phyloP scores from a whole-genome alignment of 371 early-diverging fungal species.

The Lichtheimia ornata region DNA sequence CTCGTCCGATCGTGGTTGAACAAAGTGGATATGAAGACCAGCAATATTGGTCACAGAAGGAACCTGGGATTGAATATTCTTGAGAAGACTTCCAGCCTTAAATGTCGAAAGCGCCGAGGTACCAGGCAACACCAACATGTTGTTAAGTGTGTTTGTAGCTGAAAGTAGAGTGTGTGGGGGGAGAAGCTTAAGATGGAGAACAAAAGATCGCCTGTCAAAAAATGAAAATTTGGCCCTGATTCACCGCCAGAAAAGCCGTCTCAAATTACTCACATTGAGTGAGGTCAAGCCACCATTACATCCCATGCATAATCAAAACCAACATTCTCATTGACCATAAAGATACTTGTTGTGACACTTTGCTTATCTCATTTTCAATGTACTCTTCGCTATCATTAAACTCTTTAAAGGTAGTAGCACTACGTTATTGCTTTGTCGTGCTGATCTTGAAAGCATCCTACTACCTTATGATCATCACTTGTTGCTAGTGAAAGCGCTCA shows the following conservation, averaged over 20 bases:
- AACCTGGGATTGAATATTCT: slow-evolving; percentile 50
- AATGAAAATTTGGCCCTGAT: not conserved
- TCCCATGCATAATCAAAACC: not conserved
- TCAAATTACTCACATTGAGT: slow-evolving; percentile 10
- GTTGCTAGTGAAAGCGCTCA: not conserved
- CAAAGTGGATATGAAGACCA: slow-evolving; percentile 75
- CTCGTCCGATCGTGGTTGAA: slow-evolving; percentile 55
- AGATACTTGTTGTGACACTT: not conserved
- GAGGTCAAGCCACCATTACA: not conserved
- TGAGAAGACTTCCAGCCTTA: slow-evolving; percentile 61
- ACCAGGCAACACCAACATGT: slow-evolving; percentile 79
- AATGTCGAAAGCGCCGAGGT: slow-evolving; percentile 75
- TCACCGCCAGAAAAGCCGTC: slow-evolving; percentile 10
- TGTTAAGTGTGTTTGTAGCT: not conserved
- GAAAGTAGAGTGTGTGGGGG: not conserved
- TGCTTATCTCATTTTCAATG: not conserved
- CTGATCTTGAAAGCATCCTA: too few relatives aligned
- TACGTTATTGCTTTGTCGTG: too few relatives aligned
- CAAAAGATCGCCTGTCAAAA: not conserved
- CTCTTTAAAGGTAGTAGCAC: too few relatives aligned
- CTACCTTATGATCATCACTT: not conserved
- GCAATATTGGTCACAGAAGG: slow-evolving; percentile 52
- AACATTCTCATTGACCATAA: not conserved
- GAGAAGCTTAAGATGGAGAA: not conserved
- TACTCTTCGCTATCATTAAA: not conserved